Base-by-base conservation (phyloP, 441 rosid species). In the Dalechampia spathulata region DNA sequence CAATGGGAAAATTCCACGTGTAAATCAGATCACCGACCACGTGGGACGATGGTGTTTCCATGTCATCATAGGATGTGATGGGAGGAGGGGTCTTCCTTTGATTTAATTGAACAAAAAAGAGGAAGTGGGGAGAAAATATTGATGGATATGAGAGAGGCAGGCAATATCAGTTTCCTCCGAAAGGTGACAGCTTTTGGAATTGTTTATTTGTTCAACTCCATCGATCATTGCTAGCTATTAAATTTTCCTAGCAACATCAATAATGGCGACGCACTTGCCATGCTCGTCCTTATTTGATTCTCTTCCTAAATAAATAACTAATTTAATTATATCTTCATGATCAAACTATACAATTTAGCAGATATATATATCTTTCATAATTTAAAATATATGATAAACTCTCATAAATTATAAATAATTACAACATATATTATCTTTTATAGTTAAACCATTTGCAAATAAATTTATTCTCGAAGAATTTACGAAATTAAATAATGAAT, bases 11-110 rank as follows among this genome's bases (percentile, higher is more conserved):
- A 0, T 0, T 30, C 17, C 63, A 54, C 49, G 55, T 68, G 60
- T 34, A 7, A 11, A 30, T 2, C 1, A 13, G 23, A 13, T 21
- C 54, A 27, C 75, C 69, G 67, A 40, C 77, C 53, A 38, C 71
- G 46, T 39, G 41, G 32, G 42, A 40, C 17, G 46, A 22, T 45
- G 47, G 7, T 53, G 43, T 10, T 46, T 15, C 48, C 62, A 25
- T 20, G 58, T 64, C 40, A 7, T 32, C 15, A 9, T 56, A 47
- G 38, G 66, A 52, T 2, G 68, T 45, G 26, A 58, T 21, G 10
- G 12, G 26, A 13, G n/a, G n/a, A n/a, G n/a, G n/a, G n/a, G n/a
- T n/a, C n/a, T n/a, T 17, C 17, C 7, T 40, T 42, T 42, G 22
- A 7, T 0, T 2, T 20, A 12, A 40, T 12, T 1, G 1, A 40